Evolutionary conservation across 2,329 filamentous ascomycete genomes (phyloP), one percentile per base, ranked within the genome.

Genomic region (Apiospora aurea): DNA sequence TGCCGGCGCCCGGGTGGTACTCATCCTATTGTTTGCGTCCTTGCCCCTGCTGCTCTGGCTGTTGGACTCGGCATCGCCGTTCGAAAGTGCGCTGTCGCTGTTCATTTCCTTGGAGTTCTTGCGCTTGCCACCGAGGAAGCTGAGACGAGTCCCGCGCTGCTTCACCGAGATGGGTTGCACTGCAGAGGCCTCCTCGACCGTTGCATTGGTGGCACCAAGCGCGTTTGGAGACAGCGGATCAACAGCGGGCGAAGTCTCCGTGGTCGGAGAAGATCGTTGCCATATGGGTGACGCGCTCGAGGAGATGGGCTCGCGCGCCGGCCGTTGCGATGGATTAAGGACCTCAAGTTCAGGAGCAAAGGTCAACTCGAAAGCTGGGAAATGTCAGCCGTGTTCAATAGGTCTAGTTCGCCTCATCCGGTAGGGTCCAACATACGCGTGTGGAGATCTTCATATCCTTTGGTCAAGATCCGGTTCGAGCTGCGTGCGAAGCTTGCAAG

Each of bases 401-500:
- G 38, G 29, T 26, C 14, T 44, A n/a, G 16, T 44, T 43, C 57
- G n/a, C 21, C 38, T 8, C 69, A 70, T 29, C 13, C 46, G 21
- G 38, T 47, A n/a, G 49, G 69, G 16, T 38, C 38, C 16, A 18
- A 87, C 91, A 84, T 87, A 94, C 92, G 87, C 81, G 85, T 86
- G 73, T 88, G 86, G 47, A 94, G 84, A 79, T 93, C 90, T 78
- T 89, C 87, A 44, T 89, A 85, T 64, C 84, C 85, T 73, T 82
- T 85, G 76, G 82, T 85, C 80, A 89, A 90, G 81, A 84, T 87
- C 81, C 85, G 89, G 81, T 88, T 90, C 51, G 82, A 88, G 84
- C 87, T 90, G 81, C 88, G 90, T 72, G 88, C 87, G 81, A 94
- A 94, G 76, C 91, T 87, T 4, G 86, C 86, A 74, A 98, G 82